Evolutionary conservation across 2,329 filamentous ascomycete species (phyloP).

Genomic region (Pseudogymnoascus sp.): DNA sequence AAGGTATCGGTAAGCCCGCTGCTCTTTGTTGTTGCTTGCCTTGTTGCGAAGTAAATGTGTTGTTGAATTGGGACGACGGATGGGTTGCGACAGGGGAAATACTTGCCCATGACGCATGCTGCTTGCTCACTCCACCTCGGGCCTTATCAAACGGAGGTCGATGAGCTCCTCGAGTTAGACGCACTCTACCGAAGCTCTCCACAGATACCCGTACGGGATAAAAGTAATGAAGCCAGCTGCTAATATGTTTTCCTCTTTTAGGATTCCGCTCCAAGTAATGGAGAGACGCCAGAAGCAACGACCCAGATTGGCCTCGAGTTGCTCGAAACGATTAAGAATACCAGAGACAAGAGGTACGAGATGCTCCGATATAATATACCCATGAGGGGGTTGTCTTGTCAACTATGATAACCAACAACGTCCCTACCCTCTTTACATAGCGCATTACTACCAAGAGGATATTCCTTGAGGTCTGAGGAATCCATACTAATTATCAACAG

Average conservation of each 20-base stretch:
- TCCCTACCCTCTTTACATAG: not conserved
- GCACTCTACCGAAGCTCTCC: conserved; percentile 7
- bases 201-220: conserved; percentile 5
- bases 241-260: conserved; percentile 24
- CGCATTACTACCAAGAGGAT: not conserved
- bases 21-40: not conserved
- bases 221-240: conserved; percentile 17
- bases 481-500: conserved; percentile 30
- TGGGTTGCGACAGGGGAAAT: conserved; percentile 7
- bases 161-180: not conserved
- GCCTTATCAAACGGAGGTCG: conserved; percentile 4
- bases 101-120: conserved; percentile 8
- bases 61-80: not conserved
- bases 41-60: not conserved
- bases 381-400: not conserved
- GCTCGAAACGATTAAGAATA: conserved; percentile 64
- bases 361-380: not conserved
- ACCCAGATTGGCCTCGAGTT: conserved; percentile 64
- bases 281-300: conserved; percentile 60
- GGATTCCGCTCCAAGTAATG: conserved; percentile 18
- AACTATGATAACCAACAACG: not conserved
- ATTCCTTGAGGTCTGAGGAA: not conserved
- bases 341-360: conserved; percentile 71
- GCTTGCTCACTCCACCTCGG: conserved; percentile 5
- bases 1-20: conserved; percentile 47